Evolutionary conservation across 2,329 filamentous ascomycete genomes (phyloP).

Genomic region (Mycogone perniciosa): DNA sequence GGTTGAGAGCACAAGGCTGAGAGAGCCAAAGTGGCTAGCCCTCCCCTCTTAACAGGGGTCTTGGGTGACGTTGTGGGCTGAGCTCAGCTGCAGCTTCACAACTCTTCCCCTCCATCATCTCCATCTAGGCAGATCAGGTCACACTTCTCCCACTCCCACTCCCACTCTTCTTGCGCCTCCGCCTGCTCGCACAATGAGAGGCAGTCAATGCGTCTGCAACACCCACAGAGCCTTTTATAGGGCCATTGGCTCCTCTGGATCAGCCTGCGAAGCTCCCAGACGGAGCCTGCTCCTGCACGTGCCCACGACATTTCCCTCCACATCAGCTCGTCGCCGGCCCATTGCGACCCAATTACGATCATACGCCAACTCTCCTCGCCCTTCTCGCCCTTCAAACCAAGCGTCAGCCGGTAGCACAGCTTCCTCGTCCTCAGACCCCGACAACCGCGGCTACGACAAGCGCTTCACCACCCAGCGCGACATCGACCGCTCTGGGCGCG

Average conservation of each 20-base stretch:
- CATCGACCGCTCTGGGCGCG: constrained; percentile 28
- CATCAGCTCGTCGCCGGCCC: neutral
- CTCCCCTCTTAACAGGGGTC: neutral
- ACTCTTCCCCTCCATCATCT: neutral
- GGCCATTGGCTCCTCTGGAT: constrained; percentile 38
- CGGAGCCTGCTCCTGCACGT: constrained; percentile 3
- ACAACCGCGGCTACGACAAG: constrained; percentile 23
- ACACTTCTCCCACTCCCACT: neutral
- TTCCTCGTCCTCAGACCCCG: constrained; percentile 15
- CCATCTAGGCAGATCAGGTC: neutral
- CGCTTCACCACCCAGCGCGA: constrained; percentile 30
- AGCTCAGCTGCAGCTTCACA: neutral
- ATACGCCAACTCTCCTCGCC: neutral
- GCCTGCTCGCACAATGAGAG: constrained; percentile 31
- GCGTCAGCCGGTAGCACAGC: neutral
- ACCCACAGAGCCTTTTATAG: constrained; percentile 40
- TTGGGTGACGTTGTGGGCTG: neutral
- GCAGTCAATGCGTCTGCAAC: constrained; percentile 34
- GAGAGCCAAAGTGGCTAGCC: neutral
- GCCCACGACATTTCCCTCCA: constrained; percentile 13
- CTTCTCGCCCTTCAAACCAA: constrained; percentile 6
- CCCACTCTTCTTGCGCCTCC: constrained; percentile 9
- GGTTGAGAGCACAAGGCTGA: neutral
- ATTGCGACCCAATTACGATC: constrained; percentile 2
- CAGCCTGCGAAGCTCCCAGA: constrained; percentile 19